phyloP scores from a whole-genome alignment of 1,284 basidiomycete species.

The Microbotryum violaceum region DNA sequence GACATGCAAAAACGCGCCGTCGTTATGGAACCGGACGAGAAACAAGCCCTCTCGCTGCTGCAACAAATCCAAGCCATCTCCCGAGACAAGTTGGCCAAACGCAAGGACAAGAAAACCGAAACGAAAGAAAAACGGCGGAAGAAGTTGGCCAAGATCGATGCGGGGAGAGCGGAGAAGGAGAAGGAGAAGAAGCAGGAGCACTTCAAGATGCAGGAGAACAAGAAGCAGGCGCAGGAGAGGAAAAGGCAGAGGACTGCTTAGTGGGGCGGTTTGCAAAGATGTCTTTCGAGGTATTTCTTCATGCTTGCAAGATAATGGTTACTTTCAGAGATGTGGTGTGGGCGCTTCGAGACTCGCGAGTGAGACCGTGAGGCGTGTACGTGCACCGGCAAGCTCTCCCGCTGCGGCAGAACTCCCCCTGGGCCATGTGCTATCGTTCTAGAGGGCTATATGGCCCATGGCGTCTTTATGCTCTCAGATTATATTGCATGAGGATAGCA shows the following conservation, averaged over 20 bases:
- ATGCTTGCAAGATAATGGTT: too few species aligned
- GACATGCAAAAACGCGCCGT: conserved; percentile 90
- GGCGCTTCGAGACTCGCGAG: too few species aligned
- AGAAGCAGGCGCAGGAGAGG: conserved; percentile 13
- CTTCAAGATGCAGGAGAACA: conserved; percentile 43
- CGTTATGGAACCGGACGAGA: conserved; percentile 89
- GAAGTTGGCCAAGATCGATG: conserved; percentile 23
- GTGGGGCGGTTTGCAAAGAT: not conserved
- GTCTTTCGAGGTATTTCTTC: not conserved
- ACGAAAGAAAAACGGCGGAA: conserved; percentile 38
- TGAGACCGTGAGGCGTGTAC: too few species aligned
- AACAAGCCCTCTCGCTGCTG: conserved; percentile 79
- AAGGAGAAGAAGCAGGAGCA: conserved; percentile 63
- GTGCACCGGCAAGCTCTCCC: too few species aligned
- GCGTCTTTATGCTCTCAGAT: conserved; percentile 13
- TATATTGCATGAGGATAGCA: conserved; percentile 7
- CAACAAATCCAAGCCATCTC: conserved; percentile 90
- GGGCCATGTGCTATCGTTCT: not conserved
- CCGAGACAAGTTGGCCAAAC: conserved; percentile 70
- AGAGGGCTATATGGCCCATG: not conserved
- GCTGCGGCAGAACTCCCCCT: too few species aligned
- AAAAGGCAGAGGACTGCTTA: conserved; percentile 14
- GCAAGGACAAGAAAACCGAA: conserved; percentile 77
- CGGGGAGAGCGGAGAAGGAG: conserved; percentile 44
- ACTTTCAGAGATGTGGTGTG: too few species aligned